Evolutionary conservation across 2,329 filamentous ascomycete species (phyloP).

Genomic region (Fusarium equiseti): DNA sequence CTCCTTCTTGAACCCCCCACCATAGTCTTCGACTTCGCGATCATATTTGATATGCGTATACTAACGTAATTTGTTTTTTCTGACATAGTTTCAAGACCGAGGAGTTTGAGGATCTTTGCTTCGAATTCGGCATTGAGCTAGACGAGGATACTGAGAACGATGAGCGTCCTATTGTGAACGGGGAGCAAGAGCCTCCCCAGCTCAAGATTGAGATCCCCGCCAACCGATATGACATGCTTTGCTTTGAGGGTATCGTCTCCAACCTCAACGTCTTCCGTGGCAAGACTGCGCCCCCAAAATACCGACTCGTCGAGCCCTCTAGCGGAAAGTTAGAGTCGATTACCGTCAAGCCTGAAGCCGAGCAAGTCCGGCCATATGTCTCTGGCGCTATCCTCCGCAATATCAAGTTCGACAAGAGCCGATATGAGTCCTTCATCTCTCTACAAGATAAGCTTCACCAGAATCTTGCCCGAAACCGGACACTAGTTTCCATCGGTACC

Average conservation of each 20-base stretch:
- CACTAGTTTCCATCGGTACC: conserved; percentile 95
- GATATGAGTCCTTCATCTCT: conserved; percentile 97
- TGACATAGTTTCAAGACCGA: conserved; percentile 81
- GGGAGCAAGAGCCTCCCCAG: conserved; percentile 87
- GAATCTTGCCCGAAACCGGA: conserved; percentile 92
- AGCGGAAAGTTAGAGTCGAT: conserved; percentile 82
- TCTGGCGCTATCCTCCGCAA: conserved; percentile 90
- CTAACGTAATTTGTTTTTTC: conserved; percentile 35
- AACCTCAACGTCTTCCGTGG: conserved; percentile 96
- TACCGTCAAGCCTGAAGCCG: conserved; percentile 80
- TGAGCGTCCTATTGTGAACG: conserved; percentile 79
- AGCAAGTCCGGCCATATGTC: conserved; percentile 85
- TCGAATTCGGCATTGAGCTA: conserved; percentile 98
- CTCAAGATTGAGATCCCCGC: conserved; percentile 98
- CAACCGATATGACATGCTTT: conserved; percentile 94
- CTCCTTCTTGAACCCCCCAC: conserved; percentile 40
- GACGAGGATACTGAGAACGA: conserved; percentile 92
- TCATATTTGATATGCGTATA: conserved; percentile 7
- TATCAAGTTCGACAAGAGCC: conserved; percentile 89
- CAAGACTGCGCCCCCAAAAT: conserved; percentile 81
- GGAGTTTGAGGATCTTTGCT: conserved; percentile 97
- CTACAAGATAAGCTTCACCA: conserved; percentile 98
- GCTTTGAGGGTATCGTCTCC: conserved; percentile 95
- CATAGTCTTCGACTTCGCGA: conserved; percentile 37
- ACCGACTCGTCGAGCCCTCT: conserved; percentile 77